phyloP scores from a whole-genome alignment of 225 moss, liverwort and hornwort species.

The Straminergon stramineum region DNA sequence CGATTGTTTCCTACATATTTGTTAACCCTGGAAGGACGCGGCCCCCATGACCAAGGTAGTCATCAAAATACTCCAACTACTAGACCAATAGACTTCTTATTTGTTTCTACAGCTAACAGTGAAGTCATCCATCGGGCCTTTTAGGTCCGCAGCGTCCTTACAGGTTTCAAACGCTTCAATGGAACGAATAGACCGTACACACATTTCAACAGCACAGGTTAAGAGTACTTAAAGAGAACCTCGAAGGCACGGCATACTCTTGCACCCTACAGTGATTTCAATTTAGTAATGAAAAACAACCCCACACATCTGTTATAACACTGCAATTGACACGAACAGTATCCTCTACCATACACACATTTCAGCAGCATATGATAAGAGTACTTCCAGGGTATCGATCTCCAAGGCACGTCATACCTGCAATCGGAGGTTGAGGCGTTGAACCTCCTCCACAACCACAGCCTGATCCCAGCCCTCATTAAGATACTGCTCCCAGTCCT shows the following conservation, averaged over 20 bases:
- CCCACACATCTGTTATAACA: background rate
- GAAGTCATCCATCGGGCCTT: background rate
- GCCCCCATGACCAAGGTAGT: background rate
- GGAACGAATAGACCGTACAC: background rate
- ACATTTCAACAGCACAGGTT: background rate
- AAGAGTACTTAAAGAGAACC: background rate
- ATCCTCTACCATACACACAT: background rate
- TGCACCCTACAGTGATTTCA: background rate
- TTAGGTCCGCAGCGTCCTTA: background rate
- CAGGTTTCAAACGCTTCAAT: background rate
- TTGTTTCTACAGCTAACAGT: background rate
- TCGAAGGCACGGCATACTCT: background rate
- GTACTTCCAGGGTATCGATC: background rate
- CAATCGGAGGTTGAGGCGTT: constrained; percentile 41
- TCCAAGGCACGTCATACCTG: constrained; percentile 28
- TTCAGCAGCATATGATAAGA: background rate
- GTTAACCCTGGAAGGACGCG: background rate
- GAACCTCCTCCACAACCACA: constrained; percentile 62
- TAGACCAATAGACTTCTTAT: background rate
- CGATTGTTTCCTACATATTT: background rate
- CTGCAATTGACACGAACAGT: background rate
- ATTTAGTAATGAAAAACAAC: background rate
- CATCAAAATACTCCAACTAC: background rate
- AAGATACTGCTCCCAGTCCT: constrained; percentile 52
- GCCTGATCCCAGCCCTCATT: constrained; percentile 61